Evolutionary conservation across 768 basidiomycete genomes (phyloP), one percentile per base, ranked within the genome.

Genomic region (Roridomyces roridus): DNA sequence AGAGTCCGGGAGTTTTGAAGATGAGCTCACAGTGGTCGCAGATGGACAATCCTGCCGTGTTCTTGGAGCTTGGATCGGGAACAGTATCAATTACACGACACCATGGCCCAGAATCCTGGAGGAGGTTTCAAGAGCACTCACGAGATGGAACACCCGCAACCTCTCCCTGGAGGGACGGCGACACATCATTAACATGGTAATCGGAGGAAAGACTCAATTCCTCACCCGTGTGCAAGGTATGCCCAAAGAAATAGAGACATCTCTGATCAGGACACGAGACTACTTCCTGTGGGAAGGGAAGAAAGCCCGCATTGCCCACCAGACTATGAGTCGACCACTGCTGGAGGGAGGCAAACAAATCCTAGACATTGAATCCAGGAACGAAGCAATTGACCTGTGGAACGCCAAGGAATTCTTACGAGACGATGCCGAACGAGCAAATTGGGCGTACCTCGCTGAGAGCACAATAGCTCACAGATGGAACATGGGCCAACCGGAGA

Each of bases 171-270:
- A 50, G 26, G 65, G 65, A 2, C 40, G 40, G 14, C 17, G 48
- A 6, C 51, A 66, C 12, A 58, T 67, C 3, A 34, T 62, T 0
- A 60, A 68, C 24, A 62, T 65, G 56, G 31, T 60, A 0, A 51
- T 65, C 0, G 67, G 61, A 0, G 61, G 60, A 0, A 63, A 44
- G 51, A 64, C 68, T 2, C 71, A 71, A 51, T 70, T 58, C 52
- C 46, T 66, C 1, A 62, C 68, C 0, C 46, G 49, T 23, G 65
- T 66, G 0, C 67, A 69, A 48, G 65, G 69, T 1, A 70, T 70
- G 69, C 68, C 67, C 36, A 49, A 43, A 21, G 44, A 21, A 11
- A 45, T 60, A 12, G 43, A 44, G 31, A 23, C 44, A 17, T 34
- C 31, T 24, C 14, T 60, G 4, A 18, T 15, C 11, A 49, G n/a